Base-by-base conservation (phyloP, 1,139 yeast genomes). In the Insectozyma bohioensis region DNA sequence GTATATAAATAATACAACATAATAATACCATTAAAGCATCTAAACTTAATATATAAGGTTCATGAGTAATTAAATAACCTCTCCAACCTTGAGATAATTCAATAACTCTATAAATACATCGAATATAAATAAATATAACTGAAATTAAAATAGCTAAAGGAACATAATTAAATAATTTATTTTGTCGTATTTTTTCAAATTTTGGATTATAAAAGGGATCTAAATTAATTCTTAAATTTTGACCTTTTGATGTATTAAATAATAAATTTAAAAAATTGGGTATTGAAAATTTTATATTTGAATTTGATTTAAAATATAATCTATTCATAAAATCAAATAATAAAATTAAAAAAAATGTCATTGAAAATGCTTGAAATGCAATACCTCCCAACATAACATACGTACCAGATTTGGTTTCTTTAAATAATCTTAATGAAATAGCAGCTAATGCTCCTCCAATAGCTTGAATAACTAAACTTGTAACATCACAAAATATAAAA, bases 371-470 rank as follows among this genome's bases (percentile, higher is more conserved):
- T 48, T 66, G 71, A 39, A 63, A 60, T 6, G 52, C 63, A 19
- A 65, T 61, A 12, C 71, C 71, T 1, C 58, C 63, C 27, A 64
- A 51, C 71, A 66, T 64, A 8, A 61, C 44, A 36, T 56, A 43
- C 1, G 68, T 61, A 5, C 71, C 72, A 2, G 41, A 19, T 1
- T 33, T 31, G 1, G 58, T 40, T 32, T 42, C 38, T 24, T 43
- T 43, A 16, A 46, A 46, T 4, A 43, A 28, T 17, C 46, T 34
- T 4, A 57, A 43, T 5, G 51, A 45, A 14, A 45, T 39, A 2
- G 66, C 61, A 2, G 71, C 68, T 26, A 54, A 43, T 2, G 54
- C 66, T 8, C 71, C 72, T 9, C 71, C 71, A 16, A 51, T 47
- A 1, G 66, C 70, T 46, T 66, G 71, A 31, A 63, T 43, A 5